phyloP scores from a whole-genome alignment of 2,329 filamentous ascomycete species.

The Diaporthe vaccinii region DNA sequence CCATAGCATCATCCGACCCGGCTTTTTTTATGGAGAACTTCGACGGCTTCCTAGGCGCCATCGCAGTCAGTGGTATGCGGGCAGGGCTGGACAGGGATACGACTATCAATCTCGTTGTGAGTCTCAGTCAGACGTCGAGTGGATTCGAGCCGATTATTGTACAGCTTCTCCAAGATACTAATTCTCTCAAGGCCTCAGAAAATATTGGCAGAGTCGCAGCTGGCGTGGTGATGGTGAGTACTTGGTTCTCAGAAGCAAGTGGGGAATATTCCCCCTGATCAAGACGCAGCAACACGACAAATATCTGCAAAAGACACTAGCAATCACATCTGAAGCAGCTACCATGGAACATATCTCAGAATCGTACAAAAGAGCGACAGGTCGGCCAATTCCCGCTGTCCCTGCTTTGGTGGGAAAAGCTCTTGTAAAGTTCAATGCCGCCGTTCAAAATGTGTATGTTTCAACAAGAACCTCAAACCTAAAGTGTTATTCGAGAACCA shows the following conservation, averaged over 20 bases:
- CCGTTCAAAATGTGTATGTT: neutral
- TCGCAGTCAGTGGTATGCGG: neutral
- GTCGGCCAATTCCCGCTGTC: slow-evolving; percentile 5
- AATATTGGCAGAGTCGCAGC: slow-evolving; percentile 5
- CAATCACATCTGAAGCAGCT: slow-evolving; percentile 2
- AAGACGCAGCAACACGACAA: neutral
- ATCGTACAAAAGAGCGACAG: neutral
- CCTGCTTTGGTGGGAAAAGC: neutral
- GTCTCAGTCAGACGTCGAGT: neutral
- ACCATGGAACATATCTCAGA: slow-evolving; percentile 4
- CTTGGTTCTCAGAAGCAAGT: no score
- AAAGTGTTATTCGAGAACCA: rapidly evolving
- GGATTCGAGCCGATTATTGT: rapidly evolving
- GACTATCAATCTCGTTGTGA: neutral
- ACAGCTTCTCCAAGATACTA: rapidly evolving
- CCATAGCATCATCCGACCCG: neutral
- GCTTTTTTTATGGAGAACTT: slow-evolving; percentile 22
- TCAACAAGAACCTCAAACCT: no score
- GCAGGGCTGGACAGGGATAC: neutral
- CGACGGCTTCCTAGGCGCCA: neutral
- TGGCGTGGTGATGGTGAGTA: neutral
- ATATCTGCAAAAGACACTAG: neutral
- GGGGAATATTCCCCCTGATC: neutral
- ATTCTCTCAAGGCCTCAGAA: neutral
- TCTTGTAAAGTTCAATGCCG: neutral